phyloP scores from a whole-genome alignment of 2,329 filamentous ascomycete genomes.

The Cercospora zeae-maydis region DNA sequence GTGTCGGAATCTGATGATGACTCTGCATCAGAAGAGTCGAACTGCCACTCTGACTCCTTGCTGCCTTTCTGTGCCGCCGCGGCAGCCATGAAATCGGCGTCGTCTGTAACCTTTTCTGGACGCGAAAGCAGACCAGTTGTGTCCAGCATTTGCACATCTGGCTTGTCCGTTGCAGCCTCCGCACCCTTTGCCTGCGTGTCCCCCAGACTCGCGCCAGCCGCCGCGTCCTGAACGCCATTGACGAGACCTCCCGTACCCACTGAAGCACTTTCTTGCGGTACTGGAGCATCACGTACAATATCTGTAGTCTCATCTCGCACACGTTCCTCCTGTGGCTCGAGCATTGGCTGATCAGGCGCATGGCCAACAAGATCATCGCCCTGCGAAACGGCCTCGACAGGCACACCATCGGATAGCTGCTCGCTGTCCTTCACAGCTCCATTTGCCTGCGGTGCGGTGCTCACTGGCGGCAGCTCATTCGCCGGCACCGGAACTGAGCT shows the following conservation, averaged over 20 bases:
- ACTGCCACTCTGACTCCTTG: constrained; percentile 75
- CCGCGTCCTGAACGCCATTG: background rate
- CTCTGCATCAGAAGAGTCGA: constrained; percentile 59
- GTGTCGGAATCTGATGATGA: constrained; percentile 54
- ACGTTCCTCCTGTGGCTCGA: constrained; percentile 12
- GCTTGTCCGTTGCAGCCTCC: background rate
- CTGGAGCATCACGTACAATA: constrained; percentile 11
- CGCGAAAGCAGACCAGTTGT: background rate
- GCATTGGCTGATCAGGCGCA: constrained; percentile 6
- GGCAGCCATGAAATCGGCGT: constrained; percentile 45
- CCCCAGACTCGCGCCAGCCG: background rate
- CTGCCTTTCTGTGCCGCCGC: constrained; percentile 47
- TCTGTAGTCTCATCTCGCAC: constrained; percentile 21
- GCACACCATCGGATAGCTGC: constrained; percentile 14
- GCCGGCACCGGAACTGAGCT: background rate
- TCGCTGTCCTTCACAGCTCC: background rate
- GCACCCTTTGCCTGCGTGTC: background rate
- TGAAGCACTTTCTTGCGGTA: constrained; percentile 1
- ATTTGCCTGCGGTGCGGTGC: background rate
- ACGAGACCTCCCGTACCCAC: background rate
- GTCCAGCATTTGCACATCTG: constrained; percentile 13
- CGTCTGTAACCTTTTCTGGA: constrained; percentile 31
- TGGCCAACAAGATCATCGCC: constrained; percentile 18
- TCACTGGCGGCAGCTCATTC: background rate
- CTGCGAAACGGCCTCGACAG: constrained; percentile 15